Evolutionary conservation across 768 basidiomycete species (phyloP).

Genomic region (Guyanaporus albipodus): DNA sequence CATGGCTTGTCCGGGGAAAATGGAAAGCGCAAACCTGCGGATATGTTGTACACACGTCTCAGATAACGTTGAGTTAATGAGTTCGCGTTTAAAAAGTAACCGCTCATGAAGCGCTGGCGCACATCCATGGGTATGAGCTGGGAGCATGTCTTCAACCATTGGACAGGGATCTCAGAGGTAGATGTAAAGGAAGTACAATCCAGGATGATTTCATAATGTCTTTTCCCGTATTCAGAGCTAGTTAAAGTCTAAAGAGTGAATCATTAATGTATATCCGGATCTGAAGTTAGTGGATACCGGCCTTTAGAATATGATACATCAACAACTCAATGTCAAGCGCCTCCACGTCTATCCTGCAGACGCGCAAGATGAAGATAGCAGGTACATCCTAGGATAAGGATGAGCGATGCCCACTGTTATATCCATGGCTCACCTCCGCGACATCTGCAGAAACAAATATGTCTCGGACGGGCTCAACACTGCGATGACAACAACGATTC

Average conservation of each 20-base stretch:
- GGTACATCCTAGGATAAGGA: constrained; percentile 33
- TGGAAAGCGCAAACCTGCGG: constrained; percentile 36
- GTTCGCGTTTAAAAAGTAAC: constrained; percentile 75
- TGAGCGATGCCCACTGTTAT: neutral
- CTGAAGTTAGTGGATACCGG: constrained; percentile 20
- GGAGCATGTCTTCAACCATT: constrained; percentile 75
- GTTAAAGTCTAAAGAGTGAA: constrained; percentile 45
- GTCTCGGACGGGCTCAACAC: constrained; percentile 56
- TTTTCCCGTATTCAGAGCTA: constrained; percentile 43
- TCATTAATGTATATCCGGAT: neutral
- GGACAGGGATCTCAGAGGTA: constrained; percentile 72
- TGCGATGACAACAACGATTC: constrained; percentile 55
- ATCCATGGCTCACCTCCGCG: constrained; percentile 36
- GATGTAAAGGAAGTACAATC: constrained; percentile 79
- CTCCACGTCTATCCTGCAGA: constrained; percentile 74
- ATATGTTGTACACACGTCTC: constrained; percentile 71
- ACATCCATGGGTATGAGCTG: constrained; percentile 73
- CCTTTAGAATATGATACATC: constrained; percentile 77
- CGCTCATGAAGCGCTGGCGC: constrained; percentile 52
- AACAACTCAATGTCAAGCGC: constrained; percentile 74
- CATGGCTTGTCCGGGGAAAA: neutral
- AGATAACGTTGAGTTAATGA: constrained; percentile 67
- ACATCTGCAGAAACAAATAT: constrained; percentile 60
- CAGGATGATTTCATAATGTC: constrained; percentile 66
- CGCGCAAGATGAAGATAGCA: constrained; percentile 57